These are phyloP conservation scores for Helotiales sp. DNA, from an alignment of 2,329 filamentous ascomycete species.

Conservation along the genomic window DNA sequence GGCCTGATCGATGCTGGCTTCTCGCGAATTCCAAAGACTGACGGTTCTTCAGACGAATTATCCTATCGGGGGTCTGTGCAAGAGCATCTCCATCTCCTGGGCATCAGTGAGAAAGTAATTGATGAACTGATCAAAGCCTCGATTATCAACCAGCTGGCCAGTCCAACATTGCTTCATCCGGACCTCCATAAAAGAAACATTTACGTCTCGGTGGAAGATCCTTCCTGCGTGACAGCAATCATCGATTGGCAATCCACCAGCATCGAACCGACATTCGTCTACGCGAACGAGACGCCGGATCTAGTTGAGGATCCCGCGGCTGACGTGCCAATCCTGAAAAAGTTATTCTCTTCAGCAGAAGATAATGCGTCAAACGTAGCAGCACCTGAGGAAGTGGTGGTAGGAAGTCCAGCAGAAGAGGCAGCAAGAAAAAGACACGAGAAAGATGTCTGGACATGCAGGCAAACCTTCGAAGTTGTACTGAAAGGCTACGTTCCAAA, in stretches of 20 bases:
- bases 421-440: conserved; percentile 2
- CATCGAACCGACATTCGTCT: conserved; percentile 2
- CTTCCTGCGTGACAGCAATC: not conserved
- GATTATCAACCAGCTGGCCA: not conserved
- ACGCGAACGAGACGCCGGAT: conserved; percentile 10
- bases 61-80: conserved; percentile 5
- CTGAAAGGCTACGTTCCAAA: conserved; percentile 2
- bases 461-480: conserved; percentile 9
- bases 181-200: conserved; percentile 10
- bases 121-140: not conserved
- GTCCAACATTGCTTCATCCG: conserved; percentile 8
- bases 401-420: not conserved
- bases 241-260: conserved; percentile 10
- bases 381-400: not conserved
- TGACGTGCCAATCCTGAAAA: conserved; percentile 2
- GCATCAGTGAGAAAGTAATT: conserved; percentile 9
- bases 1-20: conserved; percentile 4
- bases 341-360: conserved; percentile 2
- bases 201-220: conserved; percentile 8
- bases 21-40: conserved; percentile 4
- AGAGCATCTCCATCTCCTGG: conserved; percentile 8
- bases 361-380: not conserved
- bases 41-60: not conserved
- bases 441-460: conserved; percentile 10
- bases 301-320: conserved; percentile 7